A percentile compares a stretch with the other conserved stretches of the same genome.
phyloP scores from a whole-genome alignment of 202 grass and related monocot species.

The Elaeis oleifera region DNA sequence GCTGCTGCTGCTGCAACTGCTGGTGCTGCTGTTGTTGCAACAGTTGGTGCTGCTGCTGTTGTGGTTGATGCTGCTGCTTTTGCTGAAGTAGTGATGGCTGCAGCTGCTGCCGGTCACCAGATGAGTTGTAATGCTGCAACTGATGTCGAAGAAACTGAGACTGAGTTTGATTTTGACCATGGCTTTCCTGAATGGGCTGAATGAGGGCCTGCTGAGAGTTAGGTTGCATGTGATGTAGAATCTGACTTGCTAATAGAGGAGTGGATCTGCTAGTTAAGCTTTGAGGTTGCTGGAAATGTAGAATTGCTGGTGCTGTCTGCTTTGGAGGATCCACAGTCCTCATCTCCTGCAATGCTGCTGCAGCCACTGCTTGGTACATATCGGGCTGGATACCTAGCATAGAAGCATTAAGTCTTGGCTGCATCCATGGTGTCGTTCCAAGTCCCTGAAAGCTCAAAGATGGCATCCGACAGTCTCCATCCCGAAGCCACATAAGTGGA shows the following conservation, averaged over 20 bases:
- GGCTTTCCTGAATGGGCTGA: slow-evolving; percentile 45
- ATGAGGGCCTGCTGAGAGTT: slow-evolving; percentile 52
- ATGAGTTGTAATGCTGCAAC: slow-evolving; percentile 47
- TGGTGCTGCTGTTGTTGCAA: too few species aligned
- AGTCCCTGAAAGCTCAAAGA: slow-evolving; percentile 77
- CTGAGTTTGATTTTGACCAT: slow-evolving; percentile 34
- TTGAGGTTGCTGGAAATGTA: slow-evolving; percentile 59
- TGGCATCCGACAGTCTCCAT: slow-evolving; percentile 49
- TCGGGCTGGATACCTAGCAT: slow-evolving; percentile 61
- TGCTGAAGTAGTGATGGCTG: slow-evolving; percentile 15
- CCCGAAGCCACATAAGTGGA: slow-evolving; percentile 70
- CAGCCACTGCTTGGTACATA: slow-evolving; percentile 79
- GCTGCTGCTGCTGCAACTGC: too few species aligned
- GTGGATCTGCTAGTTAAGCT: slow-evolving; percentile 40
- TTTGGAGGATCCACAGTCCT: slow-evolving; percentile 57
- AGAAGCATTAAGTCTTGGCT: slow-evolving; percentile 47
- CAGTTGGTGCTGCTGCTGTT: background rate
- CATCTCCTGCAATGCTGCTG: slow-evolving; percentile 70
- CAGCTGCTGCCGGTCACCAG: slow-evolving; percentile 28
- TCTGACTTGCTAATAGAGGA: slow-evolving; percentile 43
- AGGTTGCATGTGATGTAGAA: slow-evolving; percentile 64
- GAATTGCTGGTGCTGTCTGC: slow-evolving; percentile 33
- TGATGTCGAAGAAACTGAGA: slow-evolving; percentile 54
- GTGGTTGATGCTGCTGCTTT: slow-evolving; percentile 19
- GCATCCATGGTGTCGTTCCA: slow-evolving; percentile 60